phyloP scores from a whole-genome alignment of 345 rosid species.

The Populus euphratica region DNA sequence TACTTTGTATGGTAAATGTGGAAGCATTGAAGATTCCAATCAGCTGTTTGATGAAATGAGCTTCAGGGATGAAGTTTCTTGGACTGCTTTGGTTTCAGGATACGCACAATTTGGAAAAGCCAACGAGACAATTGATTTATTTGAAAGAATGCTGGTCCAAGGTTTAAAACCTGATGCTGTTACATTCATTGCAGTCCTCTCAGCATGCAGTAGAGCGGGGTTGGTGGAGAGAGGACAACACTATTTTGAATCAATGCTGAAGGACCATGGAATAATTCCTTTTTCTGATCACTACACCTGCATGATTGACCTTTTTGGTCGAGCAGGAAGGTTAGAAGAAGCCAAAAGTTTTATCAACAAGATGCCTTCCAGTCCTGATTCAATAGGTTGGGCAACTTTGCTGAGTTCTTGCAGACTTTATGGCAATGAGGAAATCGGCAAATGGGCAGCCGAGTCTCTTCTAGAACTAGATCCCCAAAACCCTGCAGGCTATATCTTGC shows the following conservation, averaged over 20 bases:
- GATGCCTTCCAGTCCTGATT: constrained; percentile 81
- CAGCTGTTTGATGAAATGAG: constrained; percentile 69
- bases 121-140: constrained; percentile 61
- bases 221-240: constrained; percentile 67
- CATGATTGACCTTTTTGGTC: constrained; percentile 88
- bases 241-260: constrained; percentile 64
- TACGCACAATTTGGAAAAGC: constrained; percentile 91
- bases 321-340: constrained; percentile 82
- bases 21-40: constrained; percentile 58
- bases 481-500: constrained; percentile 75
- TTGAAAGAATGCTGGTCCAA: constrained; percentile 61
- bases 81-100: constrained; percentile 88
- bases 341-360: constrained; percentile 59
- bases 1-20: constrained; percentile 88
- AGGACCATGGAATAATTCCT: constrained; percentile 55
- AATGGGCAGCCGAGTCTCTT: constrained; percentile 82
- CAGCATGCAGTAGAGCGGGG: constrained; percentile 94
- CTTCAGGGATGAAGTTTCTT: constrained; percentile 71
- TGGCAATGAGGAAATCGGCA: constrained; percentile 66
- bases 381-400: constrained; percentile 83
- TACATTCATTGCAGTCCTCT: constrained; percentile 77
- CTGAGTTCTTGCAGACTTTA: constrained; percentile 76
- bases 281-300: constrained; percentile 73
- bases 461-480: constrained; percentile 67
- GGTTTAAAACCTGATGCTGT: constrained; percentile 84